Evolutionary conservation across 495 filamentous ascomycete genomes (phyloP), one percentile per base, ranked within the genome.

Genomic region (Talaromyces trachyspermus): DNA sequence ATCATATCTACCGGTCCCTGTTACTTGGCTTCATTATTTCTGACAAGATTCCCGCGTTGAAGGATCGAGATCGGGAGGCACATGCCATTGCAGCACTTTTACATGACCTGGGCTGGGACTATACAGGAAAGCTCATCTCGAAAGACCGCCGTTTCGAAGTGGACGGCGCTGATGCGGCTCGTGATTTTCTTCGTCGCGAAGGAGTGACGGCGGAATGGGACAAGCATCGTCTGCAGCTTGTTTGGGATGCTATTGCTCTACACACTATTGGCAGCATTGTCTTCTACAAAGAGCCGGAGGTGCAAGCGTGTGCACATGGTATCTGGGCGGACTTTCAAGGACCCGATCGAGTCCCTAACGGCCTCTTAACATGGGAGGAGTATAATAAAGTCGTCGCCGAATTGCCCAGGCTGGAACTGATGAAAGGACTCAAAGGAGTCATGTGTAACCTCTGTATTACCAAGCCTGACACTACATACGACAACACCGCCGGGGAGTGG

Each of bases 231-330:
- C 20, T 68, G 1, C 70, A 75, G 52, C 57, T 72, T 3, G 60
- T 76, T 5, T 81, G 75, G 76, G 76, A 80, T 56, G 53, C 68
- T 1, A 77, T 80, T 44, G 75, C 76, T 0, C 56, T 80, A 20
- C 74, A 78, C 47, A 65, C 70, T 1, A 69, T 66, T 3, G 29
- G 30, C 0, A 56, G 49, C 6, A 69, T 80, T 40, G 65, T 63
- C 1, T 29, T 46, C 30, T 60, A 71, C 55, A 74, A 74, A 50
- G 62, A 75, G 47, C 53, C 57, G 0, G 74, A 75, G 33, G 75
- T 78, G 4, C 48, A 44, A n/a, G 53, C 61, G 4, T 55, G 57
- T 5, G 36, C 49, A 20, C 43, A 66, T 2, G 78, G 75, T 11
- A 69, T 78, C 35, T 6, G 42, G n/a, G 64, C 69, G 5, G 78